Base-by-base conservation (phyloP, 2,329 filamentous ascomycete genomes). In the Cercospora berteroae region DNA sequence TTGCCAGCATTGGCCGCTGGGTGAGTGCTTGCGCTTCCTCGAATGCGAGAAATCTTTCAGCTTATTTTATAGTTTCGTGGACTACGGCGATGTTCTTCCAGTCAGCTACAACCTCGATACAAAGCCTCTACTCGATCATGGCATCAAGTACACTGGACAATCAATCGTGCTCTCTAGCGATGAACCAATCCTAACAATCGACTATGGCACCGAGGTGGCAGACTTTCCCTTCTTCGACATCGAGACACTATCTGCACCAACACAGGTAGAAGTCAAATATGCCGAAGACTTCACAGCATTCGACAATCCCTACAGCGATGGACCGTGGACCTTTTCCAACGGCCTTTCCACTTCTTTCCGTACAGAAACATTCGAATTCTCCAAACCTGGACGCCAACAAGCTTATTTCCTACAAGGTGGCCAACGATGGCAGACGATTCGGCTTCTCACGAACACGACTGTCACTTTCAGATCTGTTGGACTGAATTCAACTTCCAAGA, bases 321-420 rank as follows among this genome's bases (percentile, higher is more conserved):
- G 79, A 0, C 79, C 79, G 0, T 79, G 72, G 67, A 69, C 71
- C 2, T 78, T 72, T 50, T 66, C 65, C 3, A 71, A 72, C 39
- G 70, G 69, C 3, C 71, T 81, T 1, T 71, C 74, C 23, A 80
- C 78, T 63, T 75, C 73, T 1, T 81, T 79, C 64, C 77, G 80
- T 2, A 72, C 77, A 3, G 79, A 82, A 64, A 81, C 79, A 0
- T 79, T 81, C 66, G 76, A 80, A 10, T 42, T 81, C n/a, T 79
- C 76, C 0, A 52, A 66, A 0, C 9, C 61, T 1, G 79, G 80
- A 2, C 62, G 67, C 2, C 23, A 76, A 0, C 64, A 77, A 7
- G 78, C 76, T 1, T 79, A 74, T 20, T 77, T 82, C 42, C 64
- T 81, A 0, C 81, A 82, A 69, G 81, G 80, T 4, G 80, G 79